Evolutionary conservation across 805 yeast genomes (phyloP), one percentile per base, ranked within the genome.

Genomic region (Lachancea sp.): DNA sequence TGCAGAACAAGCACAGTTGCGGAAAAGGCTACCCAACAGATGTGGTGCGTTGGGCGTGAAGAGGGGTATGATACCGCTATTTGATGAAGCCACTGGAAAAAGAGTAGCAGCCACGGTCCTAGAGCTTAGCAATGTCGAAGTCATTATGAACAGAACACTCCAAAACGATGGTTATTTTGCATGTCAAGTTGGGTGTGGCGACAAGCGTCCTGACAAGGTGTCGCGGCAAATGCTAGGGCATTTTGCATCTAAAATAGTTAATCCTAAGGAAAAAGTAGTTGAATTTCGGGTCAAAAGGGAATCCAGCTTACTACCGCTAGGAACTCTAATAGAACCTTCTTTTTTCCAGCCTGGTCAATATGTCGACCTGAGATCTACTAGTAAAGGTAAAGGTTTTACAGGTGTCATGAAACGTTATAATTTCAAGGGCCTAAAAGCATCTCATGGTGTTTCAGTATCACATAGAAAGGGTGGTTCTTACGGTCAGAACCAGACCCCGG

Each of bases 341-440:
- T 89, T 82, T 63, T 90, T 90, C 61, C 74, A 78, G 42, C 70
- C 68, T 13, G 97, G 97, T 22, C 92, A 87, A 62, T 74, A 68
- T 45, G 89, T 92, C 20, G 98, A 92, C 60, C 68, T 87, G 39
- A 74, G 78, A 58, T 83, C 89, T 12, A 71, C 73, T 15, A 71
- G 89, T 38, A 90, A 87, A 61, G 98, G 98, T 65, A 92, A 92
- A 65, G 98, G 98, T 8, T 87, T 87, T 61, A 86, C 89, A 17
- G 98, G 98, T 77, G 97, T 90, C 18, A 92, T 92, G 96, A 90
- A 90, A 63, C 80, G 96, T 66, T 83, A 83, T 71, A 84, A 86
- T 9, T 92, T 90, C 67, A 69, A 68, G 34, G 98, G 98, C 72
- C 76, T 84, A 63, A 75, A 78, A 31, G 97, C 97, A 5, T 73